phyloP scores from a whole-genome alignment of 768 basidiomycete genomes.

The Mycena alexandri region DNA sequence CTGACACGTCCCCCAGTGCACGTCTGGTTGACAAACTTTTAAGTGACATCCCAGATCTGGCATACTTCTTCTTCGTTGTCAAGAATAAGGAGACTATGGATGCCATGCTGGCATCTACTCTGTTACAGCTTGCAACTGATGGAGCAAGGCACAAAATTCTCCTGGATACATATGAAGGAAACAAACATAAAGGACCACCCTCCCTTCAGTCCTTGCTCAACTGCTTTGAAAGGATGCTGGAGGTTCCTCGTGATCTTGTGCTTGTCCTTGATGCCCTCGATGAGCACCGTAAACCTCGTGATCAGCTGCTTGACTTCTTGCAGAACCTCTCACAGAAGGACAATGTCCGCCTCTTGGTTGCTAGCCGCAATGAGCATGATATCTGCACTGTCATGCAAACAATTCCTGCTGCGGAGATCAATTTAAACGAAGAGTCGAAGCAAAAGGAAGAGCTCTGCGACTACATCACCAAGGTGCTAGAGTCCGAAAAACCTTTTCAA shows the following conservation, averaged over 20 bases:
- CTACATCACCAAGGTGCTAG: neutral
- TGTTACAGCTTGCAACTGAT: neutral
- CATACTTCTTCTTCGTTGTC: neutral
- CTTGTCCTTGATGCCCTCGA: neutral
- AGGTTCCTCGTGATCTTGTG: neutral
- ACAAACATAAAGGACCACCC: neutral
- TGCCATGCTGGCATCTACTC: neutral
- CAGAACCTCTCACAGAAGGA: neutral
- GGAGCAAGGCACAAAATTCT: neutral
- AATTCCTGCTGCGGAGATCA: neutral
- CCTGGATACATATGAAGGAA: neutral
- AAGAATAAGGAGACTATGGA: neutral
- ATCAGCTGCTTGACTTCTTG: constrained; percentile 2
- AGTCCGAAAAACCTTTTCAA: neutral
- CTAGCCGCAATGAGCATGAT: neutral
- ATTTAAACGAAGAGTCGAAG: neutral
- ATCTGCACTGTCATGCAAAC: neutral
- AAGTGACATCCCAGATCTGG: neutral
- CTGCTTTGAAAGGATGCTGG: constrained; percentile 1
- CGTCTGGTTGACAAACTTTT: neutral
- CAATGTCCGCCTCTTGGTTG: neutral
- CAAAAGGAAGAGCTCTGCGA: constrained; percentile 1
- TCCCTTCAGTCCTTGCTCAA: neutral
- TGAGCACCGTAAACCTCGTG: constrained; percentile 2
- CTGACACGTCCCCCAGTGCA: too few species aligned